Percentiles rank a stretch among this genome's conserved stretches.
Conservation (phyloP, 805 yeast genomes). For the Wickerhamiella musiphila region DNA sequence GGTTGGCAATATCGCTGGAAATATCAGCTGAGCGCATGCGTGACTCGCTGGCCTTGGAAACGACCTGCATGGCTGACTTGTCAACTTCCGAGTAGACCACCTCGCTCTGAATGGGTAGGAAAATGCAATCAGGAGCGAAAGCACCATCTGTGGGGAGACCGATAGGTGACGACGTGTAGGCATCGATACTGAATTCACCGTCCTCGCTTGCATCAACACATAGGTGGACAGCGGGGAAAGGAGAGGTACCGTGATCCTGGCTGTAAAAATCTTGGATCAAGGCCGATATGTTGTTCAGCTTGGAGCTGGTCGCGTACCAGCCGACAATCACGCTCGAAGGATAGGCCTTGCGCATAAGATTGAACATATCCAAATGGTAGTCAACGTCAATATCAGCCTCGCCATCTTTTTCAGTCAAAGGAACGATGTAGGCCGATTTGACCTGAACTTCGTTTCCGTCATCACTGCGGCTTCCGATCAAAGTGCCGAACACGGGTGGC, state of each 20-base stretch:
- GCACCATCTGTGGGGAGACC: constrained; percentile 31
- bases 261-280: constrained; percentile 69
- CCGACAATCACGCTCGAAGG: constrained; percentile 69
- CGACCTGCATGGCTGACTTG: constrained; percentile 20
- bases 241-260: constrained; percentile 50
- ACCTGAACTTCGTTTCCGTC: constrained; percentile 64
- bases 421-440: constrained; percentile 63
- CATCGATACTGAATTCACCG: constrained; percentile 35
- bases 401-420: constrained; percentile 59
- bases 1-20: constrained; percentile 18
- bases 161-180: constrained; percentile 65
- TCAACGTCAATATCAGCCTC: constrained; percentile 64
- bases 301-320: constrained; percentile 50
- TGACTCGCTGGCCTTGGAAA: constrained; percentile 20
- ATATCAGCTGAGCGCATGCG: constrained; percentile 20
- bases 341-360: constrained; percentile 56
- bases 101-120: constrained; percentile 58
- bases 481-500: constrained; percentile 58
- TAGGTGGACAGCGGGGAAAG: constrained; percentile 63
- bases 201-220: constrained; percentile 45
- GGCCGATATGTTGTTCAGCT: constrained; percentile 54
- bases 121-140: constrained; percentile 33
- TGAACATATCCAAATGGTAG: constrained; percentile 52
- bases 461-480: constrained; percentile 66
- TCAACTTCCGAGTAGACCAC: constrained; percentile 43